Base-by-base conservation (phyloP, 768 basidiomycete species). In the Russula earlei region DNA sequence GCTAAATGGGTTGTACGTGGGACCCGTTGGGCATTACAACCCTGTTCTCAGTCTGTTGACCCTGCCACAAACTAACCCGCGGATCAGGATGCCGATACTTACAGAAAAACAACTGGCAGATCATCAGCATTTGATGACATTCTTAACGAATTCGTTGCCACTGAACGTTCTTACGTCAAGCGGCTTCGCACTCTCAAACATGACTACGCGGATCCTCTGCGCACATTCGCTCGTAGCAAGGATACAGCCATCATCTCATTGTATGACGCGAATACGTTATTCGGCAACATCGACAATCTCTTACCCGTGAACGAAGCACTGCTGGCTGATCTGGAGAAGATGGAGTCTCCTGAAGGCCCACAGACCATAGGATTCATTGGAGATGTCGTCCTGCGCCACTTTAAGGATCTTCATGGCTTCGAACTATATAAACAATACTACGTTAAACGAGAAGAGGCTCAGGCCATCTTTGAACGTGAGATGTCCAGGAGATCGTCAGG, bases 401-500 rank as follows among this genome's bases (percentile, higher is more conserved):
- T 97, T 71, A 90, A 85, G 65, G 83, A 86, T 17, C 69, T 85
- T 37, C 75, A 77, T 51, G 91, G 90, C 3, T 95, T 97, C 65
- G 92, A 96, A 62, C 84, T 87, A 60, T 97, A 96, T 69, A 86
- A 81, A 63, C 84, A 86, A 63, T 97, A 91, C 70, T 94, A 95
- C 63, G 80, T 82, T 63, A 93, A 94, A 67, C 83, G 92, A 49
- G 94, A 95, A 71, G 91, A 95, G 64, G 91, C 91, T 0, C 94
- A 95, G 67, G 69, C 74, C 31, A 89, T 93, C 20, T 91, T 95
- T 65, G 87, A 90, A 68, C 78, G 82, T 49, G 91, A 94, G 66
- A 77, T 86, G 68, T 76, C 84, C 59, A 89, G 83, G 72, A 82
- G 83, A 63, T 83, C 82, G 20, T 90, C 85, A 48, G 81, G 82